Evolutionary conservation across 2,329 filamentous ascomycete genomes (phyloP).

Genomic region (Aspergillus felis): DNA sequence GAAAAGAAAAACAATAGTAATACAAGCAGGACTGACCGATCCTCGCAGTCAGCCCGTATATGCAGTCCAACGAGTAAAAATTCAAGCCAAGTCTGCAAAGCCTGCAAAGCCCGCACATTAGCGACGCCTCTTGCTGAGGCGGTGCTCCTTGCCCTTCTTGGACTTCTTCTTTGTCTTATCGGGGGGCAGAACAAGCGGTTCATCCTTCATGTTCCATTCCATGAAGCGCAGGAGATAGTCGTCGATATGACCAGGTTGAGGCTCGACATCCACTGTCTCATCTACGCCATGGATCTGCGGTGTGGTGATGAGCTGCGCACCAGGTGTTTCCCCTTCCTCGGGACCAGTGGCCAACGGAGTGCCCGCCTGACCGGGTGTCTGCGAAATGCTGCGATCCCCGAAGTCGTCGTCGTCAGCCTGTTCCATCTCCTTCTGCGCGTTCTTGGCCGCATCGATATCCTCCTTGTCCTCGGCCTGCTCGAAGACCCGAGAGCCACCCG

Average conservation of each 20-base stretch:
- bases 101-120: background rate
- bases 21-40: background rate
- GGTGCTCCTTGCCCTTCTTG: slow-evolving; percentile 47
- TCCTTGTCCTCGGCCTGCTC: slow-evolving; percentile 90
- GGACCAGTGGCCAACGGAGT: slow-evolving; percentile 36
- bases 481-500: slow-evolving; percentile 67
- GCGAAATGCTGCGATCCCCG: slow-evolving; percentile 55
- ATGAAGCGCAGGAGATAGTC: slow-evolving; percentile 71
- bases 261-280: slow-evolving; percentile 35
- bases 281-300: slow-evolving; percentile 20
- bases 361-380: slow-evolving; percentile 28
- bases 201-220: slow-evolving; percentile 53
- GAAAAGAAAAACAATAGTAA: background rate
- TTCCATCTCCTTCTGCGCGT: slow-evolving; percentile 81
- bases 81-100: background rate
- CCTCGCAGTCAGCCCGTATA: background rate
- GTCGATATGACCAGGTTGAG: slow-evolving; percentile 61
- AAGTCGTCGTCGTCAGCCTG: slow-evolving; percentile 84
- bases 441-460: slow-evolving; percentile 80
- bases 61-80: background rate
- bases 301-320: slow-evolving; percentile 9
- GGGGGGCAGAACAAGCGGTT: slow-evolving; percentile 45
- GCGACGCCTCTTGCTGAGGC: slow-evolving; percentile 33
- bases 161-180: slow-evolving; percentile 48
- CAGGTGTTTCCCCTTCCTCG: slow-evolving; percentile 25